Evolutionary conservation across 768 basidiomycete genomes (phyloP), one percentile per base, ranked within the genome.

Genomic region (Imleria badia): DNA sequence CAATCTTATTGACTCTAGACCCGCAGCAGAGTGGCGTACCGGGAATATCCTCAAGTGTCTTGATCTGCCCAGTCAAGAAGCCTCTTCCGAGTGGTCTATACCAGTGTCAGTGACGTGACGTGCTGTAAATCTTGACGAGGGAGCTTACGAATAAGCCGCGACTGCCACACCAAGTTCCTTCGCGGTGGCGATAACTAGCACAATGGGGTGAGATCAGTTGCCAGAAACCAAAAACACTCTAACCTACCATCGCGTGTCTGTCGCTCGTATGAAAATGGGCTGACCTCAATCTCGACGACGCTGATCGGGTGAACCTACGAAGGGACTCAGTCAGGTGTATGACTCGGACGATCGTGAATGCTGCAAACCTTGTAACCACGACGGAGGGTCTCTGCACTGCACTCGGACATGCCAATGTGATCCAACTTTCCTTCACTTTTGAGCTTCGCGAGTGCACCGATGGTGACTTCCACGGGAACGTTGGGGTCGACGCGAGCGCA

Each of bases 271-370:
- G 78, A 73, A 75, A 81, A 85, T 13, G 81, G 77, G 56, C 83
- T 85, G 38, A 85, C 69, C 62, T 90, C 87, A 45, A 88, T 85
- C 65, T 89, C 86, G 13, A 85, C 81, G 19, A 79, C 75, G 20
- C 80, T 74, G 55, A 87, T 76, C 3, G 80, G 81, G 45, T 78
- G 73, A 13, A 85, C 72, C 79, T 85, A 47, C 6, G 11, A 29
- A 43, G 5, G 41, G 14, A 15, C 2, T 33, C 33, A 33, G 33
- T 13, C 33, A 33, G 5, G 12, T 33, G 2, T 13, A 3, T n/a
- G n/a, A n/a, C n/a, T n/a, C n/a, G 11, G 33, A 33, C 11, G 23
- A 26, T 8, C 15, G 20, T 40, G 13, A 14, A 13, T 6, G 3
- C 13, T 6, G 39, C 39, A 22, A 34, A 61, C 56, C 60, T 71